Evolutionary conservation across 306 rosid species (phyloP).

Genomic region (Cyamopsis tetragonoloba): DNA sequence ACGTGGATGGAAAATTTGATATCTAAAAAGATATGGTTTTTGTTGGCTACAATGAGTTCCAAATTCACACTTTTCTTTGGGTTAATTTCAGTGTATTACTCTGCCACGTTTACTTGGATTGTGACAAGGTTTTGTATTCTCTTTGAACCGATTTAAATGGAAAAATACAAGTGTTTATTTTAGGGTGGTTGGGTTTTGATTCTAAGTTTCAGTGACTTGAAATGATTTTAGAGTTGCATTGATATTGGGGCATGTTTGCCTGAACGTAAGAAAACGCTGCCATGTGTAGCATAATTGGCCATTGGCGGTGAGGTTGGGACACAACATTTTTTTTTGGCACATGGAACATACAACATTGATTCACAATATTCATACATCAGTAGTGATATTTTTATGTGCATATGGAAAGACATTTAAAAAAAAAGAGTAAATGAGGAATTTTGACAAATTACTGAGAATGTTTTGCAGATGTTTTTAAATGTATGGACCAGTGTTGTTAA

Average conservation of each 20-base stretch:
- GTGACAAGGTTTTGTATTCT: background rate
- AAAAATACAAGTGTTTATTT: conserved; percentile 11
- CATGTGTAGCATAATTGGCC: conserved; percentile 22
- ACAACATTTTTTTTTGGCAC: no score
- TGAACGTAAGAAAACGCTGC: conserved; percentile 20
- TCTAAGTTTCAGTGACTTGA: background rate
- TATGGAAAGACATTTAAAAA: no score
- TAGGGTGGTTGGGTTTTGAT: conserved; percentile 2
- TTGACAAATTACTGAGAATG: no score
- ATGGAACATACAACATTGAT: no score
- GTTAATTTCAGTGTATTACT: background rate
- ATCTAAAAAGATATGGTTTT: conserved; percentile 44
- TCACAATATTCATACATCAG: no score
- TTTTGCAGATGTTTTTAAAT: no score
- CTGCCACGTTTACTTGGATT: conserved; percentile 40
- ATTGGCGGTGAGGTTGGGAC: background rate
- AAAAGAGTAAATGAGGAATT: no score
- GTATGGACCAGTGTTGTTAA: no score
- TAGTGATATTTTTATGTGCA: no score
- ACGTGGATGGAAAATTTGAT: conserved; percentile 29
- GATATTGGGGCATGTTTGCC: background rate
- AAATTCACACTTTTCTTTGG: conserved; percentile 42
- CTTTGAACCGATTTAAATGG: background rate
- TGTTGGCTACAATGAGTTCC: conserved; percentile 35
- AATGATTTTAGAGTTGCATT: background rate